Evolutionary conservation across 2,329 filamentous ascomycete species (phyloP), one percentile per base, ranked within the genome.

Genomic region (Pseudovirgaria hyperparasitica): DNA sequence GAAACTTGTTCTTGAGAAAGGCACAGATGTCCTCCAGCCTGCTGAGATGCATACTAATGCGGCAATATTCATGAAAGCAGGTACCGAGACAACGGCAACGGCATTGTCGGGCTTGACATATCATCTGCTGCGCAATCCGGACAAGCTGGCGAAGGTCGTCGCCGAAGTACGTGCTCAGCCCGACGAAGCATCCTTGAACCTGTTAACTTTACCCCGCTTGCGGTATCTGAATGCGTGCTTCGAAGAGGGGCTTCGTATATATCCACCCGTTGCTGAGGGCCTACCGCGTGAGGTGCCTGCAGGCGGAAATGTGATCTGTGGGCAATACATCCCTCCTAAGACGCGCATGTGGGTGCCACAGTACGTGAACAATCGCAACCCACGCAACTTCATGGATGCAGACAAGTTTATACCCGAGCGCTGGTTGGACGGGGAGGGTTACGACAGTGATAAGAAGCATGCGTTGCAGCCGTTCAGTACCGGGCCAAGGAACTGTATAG

Each of bases 71-170:
- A 58, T 62, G 36, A 27, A 56, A 5, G 61, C 58, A 2, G 60
- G 59, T 2, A 55, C 52, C 12, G 60, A 65, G 29, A 63, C 61
- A 1, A 57, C 57, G 1, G 59, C 60, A 0, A 59, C 52, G 1
- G 26, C 55, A 6, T 38, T 63, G 1, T 48, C 45, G 6, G 59
- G 55, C 4, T 25, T 52, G 6, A 55, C 50, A 0, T 62, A 41
- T 28, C 28, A 45, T 9, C 40, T 60, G 0, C 33, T 57, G 5
- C 41, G 33, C 15, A 45, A 54, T 12, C 36, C 45, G 1, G 34
- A 33, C 1, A 36, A 29, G 6, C 37, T 52, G 39, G 25, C 36
- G 9, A 43, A 43, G 14, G 27, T 56, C 1, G 33, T 31, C n/a
- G 24, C 39, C 1, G 53, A 52, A 31, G 37, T 53, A 16, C 41